Conservation (phyloP, 371 early-diverging fungal genomes). For the Chytridium lagenaria region DNA sequence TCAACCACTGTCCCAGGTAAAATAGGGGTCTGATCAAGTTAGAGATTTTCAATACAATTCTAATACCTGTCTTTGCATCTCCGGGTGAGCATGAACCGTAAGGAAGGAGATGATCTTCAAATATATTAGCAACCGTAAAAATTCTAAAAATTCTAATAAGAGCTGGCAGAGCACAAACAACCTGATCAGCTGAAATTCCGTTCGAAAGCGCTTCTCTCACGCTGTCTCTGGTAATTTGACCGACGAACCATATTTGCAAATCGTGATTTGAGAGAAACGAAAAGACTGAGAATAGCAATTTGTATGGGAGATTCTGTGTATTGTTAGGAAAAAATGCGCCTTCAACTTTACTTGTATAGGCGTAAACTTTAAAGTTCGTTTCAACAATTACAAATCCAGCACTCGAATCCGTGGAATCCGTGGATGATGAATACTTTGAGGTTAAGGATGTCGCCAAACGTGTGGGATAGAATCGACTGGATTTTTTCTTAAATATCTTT, state of each 20-base stretch:
- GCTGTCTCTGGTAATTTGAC: conserved; percentile 90
- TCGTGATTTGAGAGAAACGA: conserved; percentile 81
- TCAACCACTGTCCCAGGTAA: conserved; percentile 94
- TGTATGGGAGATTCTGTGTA: conserved; percentile 87
- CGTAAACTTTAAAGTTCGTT: conserved; percentile 50
- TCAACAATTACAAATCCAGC: conserved; percentile 54
- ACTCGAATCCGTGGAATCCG: neutral
- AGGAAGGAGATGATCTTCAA: conserved; percentile 85
- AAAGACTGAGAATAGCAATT: conserved; percentile 94
- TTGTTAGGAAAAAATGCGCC: neutral
- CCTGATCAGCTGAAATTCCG: conserved; percentile 97
- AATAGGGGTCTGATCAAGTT: conserved; percentile 63
- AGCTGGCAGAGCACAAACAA: too few relatives aligned
- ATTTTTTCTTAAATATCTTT: conserved; percentile 58
- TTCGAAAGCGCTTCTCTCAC: conserved; percentile 86
- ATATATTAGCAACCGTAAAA: too few relatives aligned
- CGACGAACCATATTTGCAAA: conserved; percentile 97
- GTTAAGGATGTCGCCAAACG: conserved; percentile 89
- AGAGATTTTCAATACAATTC: neutral
- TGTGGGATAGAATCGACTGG: conserved; percentile 88
- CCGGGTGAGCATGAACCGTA: conserved; percentile 89
- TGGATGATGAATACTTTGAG: conserved; percentile 50
- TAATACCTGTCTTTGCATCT: conserved; percentile 77
- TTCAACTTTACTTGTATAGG: conserved; percentile 31
- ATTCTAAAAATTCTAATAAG: too few relatives aligned